Percentiles rank a stretch among this genome's conserved stretches.
These are phyloP conservation scores for Caryopteris hybrid DNA, from an alignment of 305 asterid species.

Conservation along the genomic window DNA sequence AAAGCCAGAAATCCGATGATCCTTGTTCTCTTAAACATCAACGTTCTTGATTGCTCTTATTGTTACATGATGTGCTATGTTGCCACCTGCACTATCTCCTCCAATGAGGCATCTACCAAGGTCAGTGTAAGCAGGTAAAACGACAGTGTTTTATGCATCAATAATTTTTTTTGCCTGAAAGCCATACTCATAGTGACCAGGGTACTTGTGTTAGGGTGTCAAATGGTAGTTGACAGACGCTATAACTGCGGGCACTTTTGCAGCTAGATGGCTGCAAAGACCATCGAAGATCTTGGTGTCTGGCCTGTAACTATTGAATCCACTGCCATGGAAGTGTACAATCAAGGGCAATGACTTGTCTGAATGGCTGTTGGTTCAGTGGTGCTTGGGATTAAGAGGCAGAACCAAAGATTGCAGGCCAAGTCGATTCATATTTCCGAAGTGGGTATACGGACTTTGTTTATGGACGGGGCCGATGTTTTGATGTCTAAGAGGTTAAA, in stretches of 20 bases:
- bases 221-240: conserved; percentile 48
- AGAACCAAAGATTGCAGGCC: conserved; percentile 34
- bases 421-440: conserved; percentile 28
- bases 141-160: conserved; percentile 7
- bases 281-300: conserved; percentile 18
- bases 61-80: conserved; percentile 42
- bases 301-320: conserved; percentile 17
- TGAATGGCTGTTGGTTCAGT: background rate
- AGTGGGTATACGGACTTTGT: conserved; percentile 16
- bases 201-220: conserved; percentile 35
- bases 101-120: conserved; percentile 28
- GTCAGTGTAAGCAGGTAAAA: conserved; percentile 35
- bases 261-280: conserved; percentile 31
- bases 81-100: conserved; percentile 55
- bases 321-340: conserved; percentile 36
- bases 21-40: conserved; percentile 10
- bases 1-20: conserved; percentile 24
- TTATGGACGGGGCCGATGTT: conserved; percentile 18
- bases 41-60: conserved; percentile 11
- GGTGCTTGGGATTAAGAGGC: conserved; percentile 26
- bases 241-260: conserved; percentile 30
- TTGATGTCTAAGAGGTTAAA: conserved; percentile 21
- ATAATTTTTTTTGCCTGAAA: conserved; percentile 35
- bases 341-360: conserved; percentile 24
- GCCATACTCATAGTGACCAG: conserved; percentile 37